These are phyloP conservation scores for Fusarium sp. DNA, from an alignment of 2,329 filamentous ascomycete genomes.

Conservation along the genomic window DNA sequence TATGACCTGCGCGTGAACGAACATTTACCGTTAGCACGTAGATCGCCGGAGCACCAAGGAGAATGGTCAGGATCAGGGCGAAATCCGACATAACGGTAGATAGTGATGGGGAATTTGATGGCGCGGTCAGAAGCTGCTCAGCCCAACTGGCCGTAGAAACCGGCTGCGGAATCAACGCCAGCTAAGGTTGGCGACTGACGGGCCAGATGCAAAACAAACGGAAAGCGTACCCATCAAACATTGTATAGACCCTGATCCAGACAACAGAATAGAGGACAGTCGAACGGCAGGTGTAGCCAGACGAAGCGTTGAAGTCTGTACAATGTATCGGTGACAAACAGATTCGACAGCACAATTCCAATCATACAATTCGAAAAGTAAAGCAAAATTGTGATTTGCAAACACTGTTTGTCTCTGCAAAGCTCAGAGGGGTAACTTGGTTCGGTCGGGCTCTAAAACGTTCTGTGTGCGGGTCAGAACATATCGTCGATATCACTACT, in stretches of 20 bases:
- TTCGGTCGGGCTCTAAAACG: conserved; percentile 44
- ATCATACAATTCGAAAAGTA: conserved; percentile 20
- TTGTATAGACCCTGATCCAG: conserved; percentile 42
- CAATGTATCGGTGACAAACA: conserved; percentile 21
- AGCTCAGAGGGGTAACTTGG: conserved; percentile 34
- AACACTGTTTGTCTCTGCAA: conserved; percentile 7
- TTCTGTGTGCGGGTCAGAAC: conserved; percentile 45
- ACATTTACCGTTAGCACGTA: conserved; percentile 45
- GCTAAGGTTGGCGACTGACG: conserved; percentile 6
- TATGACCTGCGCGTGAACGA: conserved; percentile 53
- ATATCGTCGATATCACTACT: conserved; percentile 24
- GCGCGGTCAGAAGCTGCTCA: conserved; percentile 6
- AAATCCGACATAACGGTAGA: conserved; percentile 20
- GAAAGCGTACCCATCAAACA: conserved; percentile 58
- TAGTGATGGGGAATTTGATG: conserved; percentile 5
- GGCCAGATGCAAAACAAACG: conserved; percentile 15
- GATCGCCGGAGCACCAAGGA: conserved; percentile 29
- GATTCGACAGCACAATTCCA: conserved; percentile 12
- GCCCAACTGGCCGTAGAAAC: conserved; percentile 1
- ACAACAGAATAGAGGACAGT: conserved; percentile 39
- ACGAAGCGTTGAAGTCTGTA: conserved; percentile 14
- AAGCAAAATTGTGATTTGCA: conserved; percentile 21
- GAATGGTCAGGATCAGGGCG: conserved; percentile 21
- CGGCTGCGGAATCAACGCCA: conserved; percentile 4
- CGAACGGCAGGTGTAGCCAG: conserved; percentile 22